Evolutionary conservation across 1,139 yeast genomes (phyloP).

Genomic region (Hyphopichia buzzinii): DNA sequence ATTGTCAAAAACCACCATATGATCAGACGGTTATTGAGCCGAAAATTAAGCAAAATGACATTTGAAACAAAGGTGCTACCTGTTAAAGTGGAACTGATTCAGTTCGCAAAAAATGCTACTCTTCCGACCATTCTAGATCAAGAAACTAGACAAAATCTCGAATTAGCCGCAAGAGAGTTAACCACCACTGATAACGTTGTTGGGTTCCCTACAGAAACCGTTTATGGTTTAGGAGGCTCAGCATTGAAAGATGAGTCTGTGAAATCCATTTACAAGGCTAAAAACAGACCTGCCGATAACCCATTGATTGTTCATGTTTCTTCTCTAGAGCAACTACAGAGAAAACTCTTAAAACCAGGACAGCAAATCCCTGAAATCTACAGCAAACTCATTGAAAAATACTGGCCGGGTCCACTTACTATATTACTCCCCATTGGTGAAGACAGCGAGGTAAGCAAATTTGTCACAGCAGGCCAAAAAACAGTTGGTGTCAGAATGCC

Average conservation of each 20-base stretch:
- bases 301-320: slow-evolving; percentile 91
- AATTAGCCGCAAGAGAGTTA: slow-evolving; percentile 58
- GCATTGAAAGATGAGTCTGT: slow-evolving; percentile 76
- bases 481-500: slow-evolving; percentile 95
- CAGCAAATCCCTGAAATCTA: slow-evolving; percentile 66
- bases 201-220: slow-evolving; percentile 97
- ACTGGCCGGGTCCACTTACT: slow-evolving; percentile 98
- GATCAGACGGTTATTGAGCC: not conserved
- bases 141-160: slow-evolving; percentile 48
- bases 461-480: slow-evolving; percentile 81
- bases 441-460: slow-evolving; percentile 56
- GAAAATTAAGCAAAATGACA: not conserved
- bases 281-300: slow-evolving; percentile 92
- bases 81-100: slow-evolving; percentile 28
- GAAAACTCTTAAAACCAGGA: slow-evolving; percentile 47
- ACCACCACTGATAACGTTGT: slow-evolving; percentile 57
- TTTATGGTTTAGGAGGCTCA: slow-evolving; percentile 91
- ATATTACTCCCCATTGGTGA: slow-evolving; percentile 66
- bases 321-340: slow-evolving; percentile 65
- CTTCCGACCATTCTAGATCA: slow-evolving; percentile 49
- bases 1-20: not conserved
- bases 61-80: slow-evolving; percentile 28
- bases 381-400: slow-evolving; percentile 54
- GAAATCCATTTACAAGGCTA: slow-evolving; percentile 73
- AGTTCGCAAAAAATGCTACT: slow-evolving; percentile 19